A percentile compares a stretch with the other conserved stretches of the same genome.
These are phyloP conservation scores for Wallacemonas sp. DNA, from an alignment of 208 protist genomes.

Conservation along the genomic window DNA sequence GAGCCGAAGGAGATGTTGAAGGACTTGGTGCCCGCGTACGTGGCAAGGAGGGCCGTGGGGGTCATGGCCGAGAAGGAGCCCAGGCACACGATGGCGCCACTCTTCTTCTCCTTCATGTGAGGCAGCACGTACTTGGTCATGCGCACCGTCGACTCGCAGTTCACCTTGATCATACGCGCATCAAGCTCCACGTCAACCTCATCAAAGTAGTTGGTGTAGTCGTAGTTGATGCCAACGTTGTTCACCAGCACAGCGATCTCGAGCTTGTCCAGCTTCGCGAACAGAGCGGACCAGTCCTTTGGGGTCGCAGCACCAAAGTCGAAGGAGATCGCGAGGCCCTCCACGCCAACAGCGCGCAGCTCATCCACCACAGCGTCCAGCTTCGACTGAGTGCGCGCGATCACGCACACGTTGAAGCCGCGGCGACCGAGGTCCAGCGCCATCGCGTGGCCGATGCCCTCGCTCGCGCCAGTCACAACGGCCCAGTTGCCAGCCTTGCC, in stretches of 20 bases:
- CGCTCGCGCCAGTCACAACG: conserved; percentile 94
- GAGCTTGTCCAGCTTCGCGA: conserved; percentile 44
- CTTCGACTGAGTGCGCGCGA: conserved; percentile 88
- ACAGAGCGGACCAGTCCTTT: conserved; percentile 63
- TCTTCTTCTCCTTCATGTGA: conserved; percentile 59
- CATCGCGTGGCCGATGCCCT: conserved; percentile 94
- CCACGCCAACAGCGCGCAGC: conserved; percentile 61
- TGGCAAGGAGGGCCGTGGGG: conserved; percentile 72
- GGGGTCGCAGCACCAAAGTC: conserved; percentile 74
- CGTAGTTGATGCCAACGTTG: conserved; percentile 94
- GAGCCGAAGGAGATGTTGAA: conserved; percentile 77
- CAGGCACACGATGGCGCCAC: conserved; percentile 82
- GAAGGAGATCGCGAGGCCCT: conserved; percentile 79
- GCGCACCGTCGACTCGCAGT: conserved; percentile 78
- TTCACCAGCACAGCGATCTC: conserved; percentile 85
- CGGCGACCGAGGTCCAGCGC: conserved; percentile 85
- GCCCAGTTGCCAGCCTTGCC: conserved; percentile 80
- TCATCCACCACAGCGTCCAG: conserved; percentile 76
- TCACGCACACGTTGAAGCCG: conserved; percentile 92
- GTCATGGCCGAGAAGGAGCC: conserved; percentile 69
- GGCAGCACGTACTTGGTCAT: conserved; percentile 88
- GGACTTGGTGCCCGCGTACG: conserved; percentile 89
- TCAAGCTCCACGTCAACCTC: conserved; percentile 68
- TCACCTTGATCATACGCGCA: conserved; percentile 84
- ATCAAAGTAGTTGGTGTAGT: conserved; percentile 90